Evolutionary conservation across 352 stramenopile genomes (phyloP).

Genomic region (Pythium oligandrum): DNA sequence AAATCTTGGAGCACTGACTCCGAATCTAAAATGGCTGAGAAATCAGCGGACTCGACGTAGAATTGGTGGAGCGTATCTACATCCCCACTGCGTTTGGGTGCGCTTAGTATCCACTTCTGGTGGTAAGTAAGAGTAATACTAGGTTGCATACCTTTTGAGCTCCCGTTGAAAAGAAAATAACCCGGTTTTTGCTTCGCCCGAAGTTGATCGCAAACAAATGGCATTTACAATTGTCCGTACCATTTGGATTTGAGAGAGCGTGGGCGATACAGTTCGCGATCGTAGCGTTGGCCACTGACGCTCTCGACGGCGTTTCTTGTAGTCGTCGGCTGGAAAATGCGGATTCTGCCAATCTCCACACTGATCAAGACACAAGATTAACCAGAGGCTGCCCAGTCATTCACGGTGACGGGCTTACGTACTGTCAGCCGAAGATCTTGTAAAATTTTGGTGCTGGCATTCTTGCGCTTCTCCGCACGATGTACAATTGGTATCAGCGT

Average conservation of each 20-base stretch:
- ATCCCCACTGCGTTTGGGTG: conserved; percentile 38
- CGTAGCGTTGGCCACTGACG: conserved; percentile 32
- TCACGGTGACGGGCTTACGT: conserved; percentile 14
- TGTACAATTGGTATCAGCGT: conserved; percentile 74
- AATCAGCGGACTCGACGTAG: conserved; percentile 39
- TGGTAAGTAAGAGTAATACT: too few relatives aligned
- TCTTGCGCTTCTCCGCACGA: conserved; percentile 79
- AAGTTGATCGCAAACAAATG: conserved; percentile 61
- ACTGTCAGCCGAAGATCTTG: conserved; percentile 69
- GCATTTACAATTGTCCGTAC: conserved; percentile 46
- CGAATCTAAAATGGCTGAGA: conserved; percentile 53
- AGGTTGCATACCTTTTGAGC: conserved; percentile 46
- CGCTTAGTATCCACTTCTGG: too few relatives aligned
- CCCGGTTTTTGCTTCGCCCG: conserved; percentile 43
- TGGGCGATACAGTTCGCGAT: conserved; percentile 22
- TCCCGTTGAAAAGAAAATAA: conserved; percentile 78
- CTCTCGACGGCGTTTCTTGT: conserved; percentile 46
- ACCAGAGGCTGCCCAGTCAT: background rate
- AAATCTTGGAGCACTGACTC: conserved; percentile 40
- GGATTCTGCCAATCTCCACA: conserved; percentile 54
- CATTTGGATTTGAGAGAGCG: conserved; percentile 45
- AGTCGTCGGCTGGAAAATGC: conserved; percentile 34
- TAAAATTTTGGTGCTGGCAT: conserved; percentile 53
- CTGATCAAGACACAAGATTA: conserved; percentile 14
- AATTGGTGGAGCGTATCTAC: conserved; percentile 49